These are phyloP conservation scores for Lentinula edodes DNA, from an alignment of 768 basidiomycete species.

Conservation along the genomic window DNA sequence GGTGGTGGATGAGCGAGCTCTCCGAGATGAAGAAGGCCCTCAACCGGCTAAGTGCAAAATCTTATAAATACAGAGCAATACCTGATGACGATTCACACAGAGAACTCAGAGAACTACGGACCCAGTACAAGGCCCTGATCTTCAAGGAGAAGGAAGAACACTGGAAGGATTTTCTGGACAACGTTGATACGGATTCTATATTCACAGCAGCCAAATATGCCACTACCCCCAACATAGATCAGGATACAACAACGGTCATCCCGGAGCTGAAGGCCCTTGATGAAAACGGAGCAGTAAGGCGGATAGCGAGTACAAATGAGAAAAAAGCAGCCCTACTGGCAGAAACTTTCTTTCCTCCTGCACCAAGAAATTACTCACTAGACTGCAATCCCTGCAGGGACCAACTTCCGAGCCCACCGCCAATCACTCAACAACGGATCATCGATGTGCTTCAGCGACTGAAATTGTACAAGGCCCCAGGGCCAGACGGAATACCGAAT, in stretches of 20 bases:
- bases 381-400: slow-evolving; percentile 10
- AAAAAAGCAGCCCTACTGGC: not conserved
- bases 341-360: not conserved
- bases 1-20: not conserved
- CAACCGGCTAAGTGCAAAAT: not conserved
- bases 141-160: slow-evolving; percentile 15
- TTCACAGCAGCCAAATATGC: slow-evolving; percentile 13
- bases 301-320: not conserved
- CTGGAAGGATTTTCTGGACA: slow-evolving; percentile 19
- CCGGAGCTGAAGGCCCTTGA: not conserved
- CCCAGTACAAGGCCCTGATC: not conserved
- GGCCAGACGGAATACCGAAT: slow-evolving; percentile 7
- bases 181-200: slow-evolving; percentile 5
- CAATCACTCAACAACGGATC: not conserved
- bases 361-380: not conserved
- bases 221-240: not conserved
- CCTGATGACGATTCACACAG: not conserved
- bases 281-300: not conserved
- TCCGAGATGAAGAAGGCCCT: not conserved
- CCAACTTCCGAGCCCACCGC: not conserved
- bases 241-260: not conserved
- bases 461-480: slow-evolving; percentile 16
- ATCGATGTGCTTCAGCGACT: slow-evolving; percentile 15
- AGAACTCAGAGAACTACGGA: not conserved
- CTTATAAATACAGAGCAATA: not conserved